Conservation (phyloP, 177 flowering plant genomes). For the Telopea speciosissima region DNA sequence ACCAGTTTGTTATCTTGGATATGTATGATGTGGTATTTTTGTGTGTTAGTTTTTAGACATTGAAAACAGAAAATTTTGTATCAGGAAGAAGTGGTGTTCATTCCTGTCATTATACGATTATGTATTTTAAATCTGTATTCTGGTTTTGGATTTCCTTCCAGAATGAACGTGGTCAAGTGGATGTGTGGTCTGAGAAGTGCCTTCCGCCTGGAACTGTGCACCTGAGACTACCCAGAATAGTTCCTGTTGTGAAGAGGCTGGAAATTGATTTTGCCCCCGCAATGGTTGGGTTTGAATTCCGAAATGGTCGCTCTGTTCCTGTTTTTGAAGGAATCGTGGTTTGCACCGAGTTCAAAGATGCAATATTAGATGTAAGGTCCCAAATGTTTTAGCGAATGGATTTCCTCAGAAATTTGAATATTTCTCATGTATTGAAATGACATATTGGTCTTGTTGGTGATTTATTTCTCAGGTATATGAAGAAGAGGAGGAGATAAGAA, state of each 20-base stretch:
- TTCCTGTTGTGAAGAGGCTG: slow-evolving; percentile 67
- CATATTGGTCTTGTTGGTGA: neutral
- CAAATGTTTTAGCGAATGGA: neutral
- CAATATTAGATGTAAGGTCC: slow-evolving; percentile 66
- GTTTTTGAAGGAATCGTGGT: slow-evolving; percentile 84
- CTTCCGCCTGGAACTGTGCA: slow-evolving; percentile 95
- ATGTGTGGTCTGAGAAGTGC: slow-evolving; percentile 97
- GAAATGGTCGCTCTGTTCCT: slow-evolving; percentile 72
- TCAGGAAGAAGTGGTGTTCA: neutral
- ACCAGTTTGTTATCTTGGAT: neutral
- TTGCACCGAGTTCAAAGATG: slow-evolving; percentile 78
- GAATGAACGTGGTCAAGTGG: slow-evolving; percentile 97
- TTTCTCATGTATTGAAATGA: neutral
- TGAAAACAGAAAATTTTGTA: neutral
- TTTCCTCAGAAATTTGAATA: neutral
- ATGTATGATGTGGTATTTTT: too few relatives aligned
- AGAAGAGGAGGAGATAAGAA: slow-evolving; percentile 74
- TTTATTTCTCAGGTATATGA: slow-evolving; percentile 61
- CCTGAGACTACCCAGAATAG: slow-evolving; percentile 67
- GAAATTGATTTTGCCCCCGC: slow-evolving; percentile 91
- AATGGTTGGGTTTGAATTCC: slow-evolving; percentile 97
- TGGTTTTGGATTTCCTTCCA: slow-evolving; percentile 16
- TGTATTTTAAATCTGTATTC: neutral
- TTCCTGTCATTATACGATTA: too few relatives aligned
- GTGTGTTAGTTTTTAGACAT: neutral